These are phyloP conservation scores for Aegilops bicornis DNA, from an alignment of 176 grass and related monocot species.

Conservation along the genomic window DNA sequence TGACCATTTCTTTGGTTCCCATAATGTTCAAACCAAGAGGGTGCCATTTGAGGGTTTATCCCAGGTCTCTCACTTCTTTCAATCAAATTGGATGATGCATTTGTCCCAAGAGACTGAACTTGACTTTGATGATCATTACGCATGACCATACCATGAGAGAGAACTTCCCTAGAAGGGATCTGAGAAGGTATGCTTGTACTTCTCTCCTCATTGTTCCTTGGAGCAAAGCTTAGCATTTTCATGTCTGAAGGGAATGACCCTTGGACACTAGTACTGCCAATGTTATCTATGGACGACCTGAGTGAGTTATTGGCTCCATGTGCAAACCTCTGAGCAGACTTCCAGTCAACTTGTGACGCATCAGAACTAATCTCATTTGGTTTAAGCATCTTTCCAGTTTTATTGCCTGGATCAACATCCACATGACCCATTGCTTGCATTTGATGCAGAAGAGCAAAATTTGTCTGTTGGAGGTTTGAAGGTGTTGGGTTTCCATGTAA, in stretches of 20 bases:
- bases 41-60: constrained; percentile 89
- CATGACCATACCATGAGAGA: constrained; percentile 32
- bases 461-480: constrained; percentile 69
- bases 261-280: constrained; percentile 39
- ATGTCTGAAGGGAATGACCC: constrained; percentile 57
- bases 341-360: constrained; percentile 59
- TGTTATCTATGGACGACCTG: constrained; percentile 50
- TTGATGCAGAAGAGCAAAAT: constrained; percentile 79
- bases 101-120: constrained; percentile 36
- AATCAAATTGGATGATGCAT: constrained; percentile 40
- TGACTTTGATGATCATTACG: constrained; percentile 53
- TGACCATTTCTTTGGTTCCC: constrained; percentile 67
- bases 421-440: constrained; percentile 69
- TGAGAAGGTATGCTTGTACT: constrained; percentile 38
- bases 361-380: constrained; percentile 56
- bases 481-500: constrained; percentile 59
- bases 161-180: constrained; percentile 43
- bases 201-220: constrained; percentile 64
- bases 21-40: constrained; percentile 84
- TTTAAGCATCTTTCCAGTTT: constrained; percentile 57
- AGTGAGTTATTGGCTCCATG: constrained; percentile 47
- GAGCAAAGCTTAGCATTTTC: constrained; percentile 77
- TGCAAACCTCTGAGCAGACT: constrained; percentile 55
- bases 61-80: constrained; percentile 55
- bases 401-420: constrained; percentile 60